Evolutionary conservation across 345 rosid genomes (phyloP).

Genomic region (Crucihimalaya himalaica): DNA sequence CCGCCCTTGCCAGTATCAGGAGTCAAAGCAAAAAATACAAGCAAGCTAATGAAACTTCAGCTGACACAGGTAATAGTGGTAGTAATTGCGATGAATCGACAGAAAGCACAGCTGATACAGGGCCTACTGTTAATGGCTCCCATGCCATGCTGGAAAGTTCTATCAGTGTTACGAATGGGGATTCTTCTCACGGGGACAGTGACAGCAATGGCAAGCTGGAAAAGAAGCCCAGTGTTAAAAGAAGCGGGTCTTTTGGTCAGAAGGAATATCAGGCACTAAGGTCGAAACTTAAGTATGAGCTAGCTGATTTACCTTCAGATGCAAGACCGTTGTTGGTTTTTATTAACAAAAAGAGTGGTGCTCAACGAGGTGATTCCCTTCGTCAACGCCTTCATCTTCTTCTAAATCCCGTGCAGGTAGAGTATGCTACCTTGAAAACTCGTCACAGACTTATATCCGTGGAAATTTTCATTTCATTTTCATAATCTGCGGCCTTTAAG

Average conservation of each 20-base stretch:
- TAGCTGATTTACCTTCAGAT: conserved; percentile 74
- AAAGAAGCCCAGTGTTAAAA: conserved; percentile 53
- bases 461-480: background rate
- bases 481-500: background rate
- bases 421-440: conserved; percentile 16
- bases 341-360: conserved; percentile 91
- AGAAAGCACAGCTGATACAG: conserved; percentile 63
- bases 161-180: conserved; percentile 45
- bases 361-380: conserved; percentile 75
- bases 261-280: conserved; percentile 67
- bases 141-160: conserved; percentile 52
- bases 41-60: conserved; percentile 62
- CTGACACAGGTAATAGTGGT: conserved; percentile 58
- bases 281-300: conserved; percentile 77
- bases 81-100: conserved; percentile 54
- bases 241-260: conserved; percentile 67
- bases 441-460: background rate
- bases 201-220: conserved; percentile 54
- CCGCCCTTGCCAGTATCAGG: conserved; percentile 91
- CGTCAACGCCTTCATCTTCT: conserved; percentile 75
- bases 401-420: conserved; percentile 87
- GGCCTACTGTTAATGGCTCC: conserved; percentile 48
- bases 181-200: conserved; percentile 43
- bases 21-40: conserved; percentile 82
- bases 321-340: conserved; percentile 85